Base-by-base conservation (phyloP, 208 protist genomes). In the Leishmania amazonensis region DNA sequence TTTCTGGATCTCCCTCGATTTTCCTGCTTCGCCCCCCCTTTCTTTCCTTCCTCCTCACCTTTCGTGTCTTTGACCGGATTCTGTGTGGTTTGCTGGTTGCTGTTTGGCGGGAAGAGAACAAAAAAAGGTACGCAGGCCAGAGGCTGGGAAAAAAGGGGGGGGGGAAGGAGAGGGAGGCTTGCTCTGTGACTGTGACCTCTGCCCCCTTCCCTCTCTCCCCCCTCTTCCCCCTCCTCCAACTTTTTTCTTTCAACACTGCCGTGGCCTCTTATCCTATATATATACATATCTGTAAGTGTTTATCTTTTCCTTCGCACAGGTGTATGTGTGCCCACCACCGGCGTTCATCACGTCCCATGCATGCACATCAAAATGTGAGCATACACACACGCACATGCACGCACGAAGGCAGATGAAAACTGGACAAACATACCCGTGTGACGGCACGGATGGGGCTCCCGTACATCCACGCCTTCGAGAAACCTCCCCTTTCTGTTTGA, bases 51-150 rank as follows among this genome's bases (percentile, higher is more conserved):
- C 13, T 28, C 38, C 65, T 47, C 21, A 3, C 40, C 17, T 24
- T 49, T 72, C 40, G 35, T 72, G 24, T 72, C 8, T 78, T 49
- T 62, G 58, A 80, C 67, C 75, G 75, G 85, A 28, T 87, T 87
- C 57, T 82, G 75, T 40, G 64, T 35, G 31, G 31, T 35, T 81
- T 21, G 31, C 58, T 54, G 5, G 17, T 6, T 13, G 17, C 51
- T 54, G 51, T 21, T 54, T 3, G 13, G 51, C 15, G 0, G 13
- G 51, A 54, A 4, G 51, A 5, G 21, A 21, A 21, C 51, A 21
- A 13, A 21, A 21, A 3, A 54, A 54, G 9, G 21, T 54, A 21
- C 5, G 51, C 17, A 1, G 51, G 13, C 21, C 51, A 54, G 1
- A 21, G 15, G 15, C 5, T 54, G 51, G 8, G 51, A 9, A 54